Percentiles rank a stretch among this genome's conserved stretches.
Conservation (phyloP, 306 rosid species). For the Argentina anserina region DNA sequence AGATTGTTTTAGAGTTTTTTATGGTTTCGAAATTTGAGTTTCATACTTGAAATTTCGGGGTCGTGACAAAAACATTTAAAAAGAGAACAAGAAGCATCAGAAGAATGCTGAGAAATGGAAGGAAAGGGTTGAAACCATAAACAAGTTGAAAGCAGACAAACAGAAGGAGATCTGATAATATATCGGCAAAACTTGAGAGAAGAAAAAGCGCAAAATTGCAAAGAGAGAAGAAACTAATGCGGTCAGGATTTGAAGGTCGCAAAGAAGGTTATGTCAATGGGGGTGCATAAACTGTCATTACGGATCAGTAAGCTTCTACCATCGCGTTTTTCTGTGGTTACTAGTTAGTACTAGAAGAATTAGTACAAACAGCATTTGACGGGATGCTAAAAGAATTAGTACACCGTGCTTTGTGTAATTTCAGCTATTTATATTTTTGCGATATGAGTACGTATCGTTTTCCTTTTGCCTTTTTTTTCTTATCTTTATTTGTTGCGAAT, state of each 20-base stretch:
- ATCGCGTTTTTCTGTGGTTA: not conserved
- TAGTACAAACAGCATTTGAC: not conserved
- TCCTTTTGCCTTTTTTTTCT: not conserved
- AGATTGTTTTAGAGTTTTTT: too few relatives aligned
- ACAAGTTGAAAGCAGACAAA: conserved; percentile 68
- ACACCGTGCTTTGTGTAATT: not conserved
- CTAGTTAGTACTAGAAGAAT: conserved; percentile 3
- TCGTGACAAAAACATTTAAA: conserved; percentile 52
- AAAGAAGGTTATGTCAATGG: conserved; percentile 67
- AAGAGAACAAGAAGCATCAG: conserved; percentile 66
- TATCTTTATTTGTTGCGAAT: not conserved
- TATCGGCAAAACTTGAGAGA: conserved; percentile 59
- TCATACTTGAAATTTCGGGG: too few relatives aligned
- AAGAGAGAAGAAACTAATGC: conserved; percentile 87
- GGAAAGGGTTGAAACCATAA: conserved; percentile 58
- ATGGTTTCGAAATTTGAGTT: too few relatives aligned
- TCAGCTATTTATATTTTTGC: not conserved
- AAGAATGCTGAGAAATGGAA: conserved; percentile 76
- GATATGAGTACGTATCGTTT: not conserved
- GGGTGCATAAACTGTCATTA: conserved; percentile 12
- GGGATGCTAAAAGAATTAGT: not conserved
- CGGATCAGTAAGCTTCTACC: not conserved
- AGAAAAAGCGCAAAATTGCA: conserved; percentile 63
- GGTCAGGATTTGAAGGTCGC: conserved; percentile 88
- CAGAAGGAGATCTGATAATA: conserved; percentile 71